These are phyloP conservation scores for Aspergillus transmontanensis DNA, from an alignment of 2,329 filamentous ascomycete genomes.

Conservation along the genomic window DNA sequence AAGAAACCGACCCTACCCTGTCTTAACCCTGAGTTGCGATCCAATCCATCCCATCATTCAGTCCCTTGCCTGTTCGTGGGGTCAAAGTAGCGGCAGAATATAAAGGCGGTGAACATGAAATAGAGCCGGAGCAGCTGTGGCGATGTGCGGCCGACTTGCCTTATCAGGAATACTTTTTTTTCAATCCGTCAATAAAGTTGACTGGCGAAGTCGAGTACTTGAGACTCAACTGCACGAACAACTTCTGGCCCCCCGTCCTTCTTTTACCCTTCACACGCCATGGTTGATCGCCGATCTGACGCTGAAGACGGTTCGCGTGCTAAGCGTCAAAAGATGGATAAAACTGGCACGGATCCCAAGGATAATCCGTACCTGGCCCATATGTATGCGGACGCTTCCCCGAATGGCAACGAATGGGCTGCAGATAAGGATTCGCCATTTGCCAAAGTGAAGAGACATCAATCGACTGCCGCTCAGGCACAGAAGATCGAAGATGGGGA, in stretches of 20 bases:
- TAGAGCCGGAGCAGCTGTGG: conserved; percentile 24
- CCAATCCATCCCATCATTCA: conserved; percentile 2
- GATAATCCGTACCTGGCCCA: conserved; percentile 91
- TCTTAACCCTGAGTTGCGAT: background rate
- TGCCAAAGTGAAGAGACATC: conserved; percentile 71
- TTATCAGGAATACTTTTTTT: conserved; percentile 31
- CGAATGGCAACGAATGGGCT: conserved; percentile 31
- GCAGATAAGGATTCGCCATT: conserved; percentile 54
- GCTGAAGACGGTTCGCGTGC: conserved; percentile 51
- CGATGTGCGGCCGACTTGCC: conserved; percentile 34
- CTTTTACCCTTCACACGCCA: conserved; percentile 32
- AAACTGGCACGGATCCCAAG: conserved; percentile 53
- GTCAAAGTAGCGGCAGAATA: conserved; percentile 5
- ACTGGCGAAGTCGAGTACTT: background rate
- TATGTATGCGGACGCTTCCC: conserved; percentile 65
- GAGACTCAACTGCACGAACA: conserved; percentile 15
- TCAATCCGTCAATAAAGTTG: conserved; percentile 5
- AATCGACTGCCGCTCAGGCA: conserved; percentile 77
- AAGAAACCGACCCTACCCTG: conserved; percentile 1
- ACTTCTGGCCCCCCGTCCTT: conserved; percentile 13
- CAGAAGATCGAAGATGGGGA: conserved; percentile 75
- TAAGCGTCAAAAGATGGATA: conserved; percentile 58
- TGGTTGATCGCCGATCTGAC: conserved; percentile 61
- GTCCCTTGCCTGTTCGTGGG: conserved; percentile 6
- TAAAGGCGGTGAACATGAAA: background rate